Conservation (phyloP, 1,284 basidiomycete genomes). For the Puccinia brachypodii region DNA sequence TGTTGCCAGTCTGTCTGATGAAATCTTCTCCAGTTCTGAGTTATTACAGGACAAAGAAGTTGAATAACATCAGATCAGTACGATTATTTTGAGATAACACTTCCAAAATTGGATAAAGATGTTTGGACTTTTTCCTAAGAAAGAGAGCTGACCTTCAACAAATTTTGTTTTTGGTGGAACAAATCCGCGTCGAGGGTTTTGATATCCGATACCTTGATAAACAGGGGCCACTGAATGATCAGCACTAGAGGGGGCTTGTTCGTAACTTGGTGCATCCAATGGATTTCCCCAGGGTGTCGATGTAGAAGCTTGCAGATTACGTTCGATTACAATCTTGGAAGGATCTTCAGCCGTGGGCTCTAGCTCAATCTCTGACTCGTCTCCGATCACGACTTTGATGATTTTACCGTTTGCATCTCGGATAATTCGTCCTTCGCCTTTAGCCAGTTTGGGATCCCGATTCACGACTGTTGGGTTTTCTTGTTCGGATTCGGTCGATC, state of each 20-base stretch:
- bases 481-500: not conserved
- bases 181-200: slow-evolving; percentile 10
- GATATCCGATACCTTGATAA: slow-evolving; percentile 15
- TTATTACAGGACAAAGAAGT: not conserved
- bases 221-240: not conserved
- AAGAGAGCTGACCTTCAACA: slow-evolving; percentile 22
- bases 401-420: slow-evolving; percentile 21
- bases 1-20: not conserved
- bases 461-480: not conserved
- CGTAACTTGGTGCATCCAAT: not conserved
- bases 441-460: not conserved
- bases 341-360: not conserved
- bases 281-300: slow-evolving; percentile 32
- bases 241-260: not conserved
- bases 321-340: slow-evolving; percentile 15
- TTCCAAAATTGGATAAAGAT: not conserved
- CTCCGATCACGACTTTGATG: slow-evolving; percentile 21
- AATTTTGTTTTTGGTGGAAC: slow-evolving; percentile 22
- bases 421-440: slow-evolving; percentile 24
- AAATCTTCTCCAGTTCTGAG: slow-evolving; percentile 19
- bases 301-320: not conserved
- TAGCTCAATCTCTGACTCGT: slow-evolving; percentile 10
- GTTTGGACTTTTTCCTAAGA: not conserved
- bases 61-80: not conserved
- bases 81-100: no score